Evolutionary conservation across 805 yeast genomes (phyloP), one percentile per base, ranked within the genome.

Genomic region (Schwanniomyces yamadae): DNA sequence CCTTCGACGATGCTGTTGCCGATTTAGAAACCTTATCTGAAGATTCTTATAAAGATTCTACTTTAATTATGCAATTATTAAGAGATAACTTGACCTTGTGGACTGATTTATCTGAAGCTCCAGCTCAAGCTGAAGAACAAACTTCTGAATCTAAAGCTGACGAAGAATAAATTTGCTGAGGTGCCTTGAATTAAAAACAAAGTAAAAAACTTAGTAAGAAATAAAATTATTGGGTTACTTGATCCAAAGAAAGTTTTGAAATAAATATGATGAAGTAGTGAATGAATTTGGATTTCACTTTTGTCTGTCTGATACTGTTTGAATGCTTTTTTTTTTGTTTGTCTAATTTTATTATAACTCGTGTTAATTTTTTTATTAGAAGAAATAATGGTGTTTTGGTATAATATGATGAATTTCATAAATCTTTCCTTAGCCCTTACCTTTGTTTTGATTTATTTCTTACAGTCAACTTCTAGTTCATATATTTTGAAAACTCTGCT

Each of bases 1-100:
- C 99, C 25, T 91, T 93, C 55, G 99, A 91, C 69, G 98, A 91
- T 62, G 99, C 99, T 48, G 95, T 91, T 63, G 96, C 99, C 48
- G 98, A 93, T 73, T 80, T 91, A 65, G 99, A 91, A 72, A 87
- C 97, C 50, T 77, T 91, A 62, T 86, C 95, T 30, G 99, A 91
- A 73, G 99, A 91, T 74, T 85, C 96, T 51, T 91, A 93, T 82
- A 93, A 91, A 71, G 99, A 91, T 69, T 89, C 97, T 47, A 93
- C 98, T 53, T 81, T 93, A 66, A 93, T 93, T 63, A 93, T 93
- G 99, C 98, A 93, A 80, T 82, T 93, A 66, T 82, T 93, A 66
- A 85, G 97, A 75, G 98, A 93, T 73, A 91, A 91, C 80, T 77
- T 91, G 75, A 91, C 98, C 50, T 81, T 91, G 75, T 91, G 99